Conservation (phyloP, 2,329 filamentous ascomycete genomes). For the Lecanosticta acicola region DNA sequence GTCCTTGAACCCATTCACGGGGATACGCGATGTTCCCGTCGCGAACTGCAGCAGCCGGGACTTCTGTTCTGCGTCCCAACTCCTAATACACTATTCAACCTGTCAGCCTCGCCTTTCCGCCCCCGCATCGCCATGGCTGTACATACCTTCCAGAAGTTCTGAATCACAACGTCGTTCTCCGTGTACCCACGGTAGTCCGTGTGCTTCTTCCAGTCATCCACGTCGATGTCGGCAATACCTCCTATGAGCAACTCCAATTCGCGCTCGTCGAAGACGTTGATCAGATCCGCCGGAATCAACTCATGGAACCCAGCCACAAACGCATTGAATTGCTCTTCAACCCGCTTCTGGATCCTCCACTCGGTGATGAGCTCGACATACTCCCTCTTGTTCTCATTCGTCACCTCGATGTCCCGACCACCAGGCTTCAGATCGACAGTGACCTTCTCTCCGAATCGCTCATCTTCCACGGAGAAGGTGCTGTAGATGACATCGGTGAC, state of each 20-base stretch:
- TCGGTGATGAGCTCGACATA: slow-evolving; percentile 99
- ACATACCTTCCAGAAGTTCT: slow-evolving; percentile 88
- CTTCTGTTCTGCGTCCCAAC: slow-evolving; percentile 98
- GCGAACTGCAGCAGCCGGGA: slow-evolving; percentile 93
- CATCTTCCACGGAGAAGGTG: slow-evolving; percentile 95
- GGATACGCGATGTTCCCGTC: slow-evolving; percentile 94
- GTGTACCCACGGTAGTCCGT: slow-evolving; percentile 99
- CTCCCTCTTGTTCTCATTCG: slow-evolving; percentile 98
- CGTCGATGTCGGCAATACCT: slow-evolving; percentile 98
- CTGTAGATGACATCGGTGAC: slow-evolving; percentile 92
- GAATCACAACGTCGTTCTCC: slow-evolving; percentile 92
- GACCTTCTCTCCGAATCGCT: slow-evolving; percentile 89
- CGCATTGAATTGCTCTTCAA: slow-evolving; percentile 95
- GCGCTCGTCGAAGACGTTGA: slow-evolving; percentile 97
- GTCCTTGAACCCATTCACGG: slow-evolving; percentile 99
- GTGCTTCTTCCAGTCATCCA: slow-evolving; percentile 99
- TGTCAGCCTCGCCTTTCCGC: slow-evolving; percentile 14
- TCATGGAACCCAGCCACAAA: slow-evolving; percentile 98
- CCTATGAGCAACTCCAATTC: slow-evolving; percentile 94
- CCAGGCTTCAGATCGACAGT: slow-evolving; percentile 90
- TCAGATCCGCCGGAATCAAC: slow-evolving; percentile 88
- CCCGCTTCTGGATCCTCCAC: slow-evolving; percentile 98
- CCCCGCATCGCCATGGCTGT: no score
- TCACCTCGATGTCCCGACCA: slow-evolving; percentile 89
- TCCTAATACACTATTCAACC: slow-evolving; percentile 62